These are phyloP conservation scores for Tilletia indica DNA, from an alignment of 1,284 basidiomycete species.

Conservation along the genomic window DNA sequence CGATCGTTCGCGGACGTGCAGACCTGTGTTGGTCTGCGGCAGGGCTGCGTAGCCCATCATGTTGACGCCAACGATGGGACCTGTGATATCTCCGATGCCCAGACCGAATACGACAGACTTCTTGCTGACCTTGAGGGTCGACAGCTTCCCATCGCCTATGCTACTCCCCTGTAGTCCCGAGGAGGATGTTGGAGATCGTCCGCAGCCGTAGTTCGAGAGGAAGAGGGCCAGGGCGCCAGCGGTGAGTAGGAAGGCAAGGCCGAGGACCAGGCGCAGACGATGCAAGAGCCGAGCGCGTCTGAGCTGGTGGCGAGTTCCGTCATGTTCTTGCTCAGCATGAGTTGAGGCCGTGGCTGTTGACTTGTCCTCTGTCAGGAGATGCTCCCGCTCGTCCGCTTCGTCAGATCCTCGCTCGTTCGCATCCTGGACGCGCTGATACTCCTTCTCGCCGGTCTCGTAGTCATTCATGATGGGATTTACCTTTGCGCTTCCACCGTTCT, in stretches of 20 bases:
- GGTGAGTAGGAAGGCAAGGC: not conserved
- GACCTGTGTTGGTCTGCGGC: slow-evolving; percentile 70
- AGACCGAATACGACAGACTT: slow-evolving; percentile 33
- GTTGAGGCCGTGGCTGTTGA: too few relatives aligned
- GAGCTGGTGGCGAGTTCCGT: too few relatives aligned
- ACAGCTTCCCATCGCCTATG: not conserved
- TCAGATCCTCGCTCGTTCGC: too few relatives aligned
- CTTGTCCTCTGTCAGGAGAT: too few relatives aligned
- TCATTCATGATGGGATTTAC: too few relatives aligned
- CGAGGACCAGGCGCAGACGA: not conserved
- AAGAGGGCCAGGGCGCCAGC: not conserved
- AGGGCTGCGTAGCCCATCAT: slow-evolving; percentile 70
- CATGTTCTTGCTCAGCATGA: too few relatives aligned
- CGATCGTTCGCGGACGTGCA: slow-evolving; percentile 75
- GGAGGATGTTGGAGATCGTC: not conserved
- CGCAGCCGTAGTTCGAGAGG: not conserved
- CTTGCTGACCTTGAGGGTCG: not conserved
- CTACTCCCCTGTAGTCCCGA: not conserved
- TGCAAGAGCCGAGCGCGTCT: not conserved
- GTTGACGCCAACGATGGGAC: slow-evolving; percentile 60
- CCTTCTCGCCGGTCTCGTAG: too few relatives aligned
- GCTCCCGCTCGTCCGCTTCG: too few relatives aligned
- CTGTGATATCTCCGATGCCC: slow-evolving; percentile 74
- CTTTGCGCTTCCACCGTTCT: too few relatives aligned
- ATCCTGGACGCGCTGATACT: too few relatives aligned